phyloP scores from a whole-genome alignment of 306 rosid genomes.

The Pachyrhizus erosus region DNA sequence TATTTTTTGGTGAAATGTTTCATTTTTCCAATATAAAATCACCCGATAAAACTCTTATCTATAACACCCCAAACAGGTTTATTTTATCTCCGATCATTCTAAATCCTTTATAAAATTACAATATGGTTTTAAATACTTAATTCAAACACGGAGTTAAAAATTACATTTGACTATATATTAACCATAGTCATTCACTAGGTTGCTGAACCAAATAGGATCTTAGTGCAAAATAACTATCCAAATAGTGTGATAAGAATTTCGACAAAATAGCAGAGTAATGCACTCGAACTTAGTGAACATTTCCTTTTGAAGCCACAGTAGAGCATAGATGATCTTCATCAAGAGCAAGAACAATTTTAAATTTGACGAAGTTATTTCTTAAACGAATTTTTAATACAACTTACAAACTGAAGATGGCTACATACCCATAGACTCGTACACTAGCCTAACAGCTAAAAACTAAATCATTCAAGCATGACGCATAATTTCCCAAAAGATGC shows the following conservation, averaged over 20 bases:
- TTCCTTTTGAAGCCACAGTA: constrained; percentile 16
- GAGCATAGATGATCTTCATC: constrained; percentile 16
- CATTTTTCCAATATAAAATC: too few relatives aligned
- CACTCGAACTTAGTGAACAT: background rate
- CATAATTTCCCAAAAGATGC: constrained; percentile 33
- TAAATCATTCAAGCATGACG: constrained; percentile 37
- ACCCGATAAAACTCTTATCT: too few relatives aligned
- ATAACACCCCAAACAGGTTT: too few relatives aligned
- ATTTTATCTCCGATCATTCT: too few relatives aligned
- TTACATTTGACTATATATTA: too few relatives aligned
- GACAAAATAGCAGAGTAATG: background rate
- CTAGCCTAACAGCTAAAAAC: constrained; percentile 49
- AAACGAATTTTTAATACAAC: constrained; percentile 44
- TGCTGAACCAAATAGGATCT: too few relatives aligned
- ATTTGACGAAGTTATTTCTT: constrained; percentile 38
- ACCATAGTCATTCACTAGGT: too few relatives aligned
- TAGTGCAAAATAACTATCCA: too few relatives aligned
- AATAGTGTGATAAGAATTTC: background rate
- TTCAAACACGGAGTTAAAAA: too few relatives aligned
- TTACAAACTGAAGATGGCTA: constrained; percentile 47
- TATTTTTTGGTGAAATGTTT: too few relatives aligned
- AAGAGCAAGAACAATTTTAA: constrained; percentile 36
- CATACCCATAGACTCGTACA: constrained; percentile 37
- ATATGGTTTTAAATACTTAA: too few relatives aligned
- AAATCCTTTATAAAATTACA: too few relatives aligned